A percentile compares a stretch with the other conserved stretches of the same genome.
phyloP scores from a whole-genome alignment of 2,329 filamentous ascomycete species.

The Cercospora zeae-maydis region DNA sequence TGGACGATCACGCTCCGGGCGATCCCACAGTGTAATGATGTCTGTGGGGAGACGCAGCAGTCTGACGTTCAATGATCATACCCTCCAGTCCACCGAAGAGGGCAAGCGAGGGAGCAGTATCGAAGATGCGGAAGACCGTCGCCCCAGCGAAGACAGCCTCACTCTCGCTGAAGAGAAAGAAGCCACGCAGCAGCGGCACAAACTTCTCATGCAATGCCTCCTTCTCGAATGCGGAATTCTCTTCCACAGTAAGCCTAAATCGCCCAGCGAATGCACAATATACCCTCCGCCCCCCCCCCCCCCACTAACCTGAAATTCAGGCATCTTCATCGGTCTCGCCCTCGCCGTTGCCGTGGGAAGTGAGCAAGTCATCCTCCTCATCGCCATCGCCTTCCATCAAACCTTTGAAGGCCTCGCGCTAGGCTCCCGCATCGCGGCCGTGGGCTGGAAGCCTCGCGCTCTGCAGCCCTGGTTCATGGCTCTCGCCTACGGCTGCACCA shows the following conservation, averaged over 20 bases:
- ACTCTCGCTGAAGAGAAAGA: conserved; percentile 30
- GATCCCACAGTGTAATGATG: conserved; percentile 15
- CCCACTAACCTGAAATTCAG: conserved; percentile 32
- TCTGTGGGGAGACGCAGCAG: neutral
- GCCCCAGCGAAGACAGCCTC: conserved; percentile 16
- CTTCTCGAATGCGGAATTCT: conserved; percentile 70
- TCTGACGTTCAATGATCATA: neutral
- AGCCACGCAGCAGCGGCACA: conserved; percentile 44
- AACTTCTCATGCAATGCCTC: conserved; percentile 65
- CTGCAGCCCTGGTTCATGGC: conserved; percentile 69
- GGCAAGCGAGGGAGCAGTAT: neutral
- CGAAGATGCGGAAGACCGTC: conserved; percentile 1
- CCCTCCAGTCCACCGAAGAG: neutral
- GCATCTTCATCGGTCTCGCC: conserved; percentile 68
- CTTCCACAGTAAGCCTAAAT: conserved; percentile 51
- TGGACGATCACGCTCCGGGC: conserved; percentile 19
- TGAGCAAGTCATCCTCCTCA: conserved; percentile 60
- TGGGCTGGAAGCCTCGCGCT: conserved; percentile 47
- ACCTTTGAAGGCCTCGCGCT: conserved; percentile 64
- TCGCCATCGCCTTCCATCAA: conserved; percentile 67
- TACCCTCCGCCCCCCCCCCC: neutral
- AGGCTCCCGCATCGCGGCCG: conserved; percentile 64
- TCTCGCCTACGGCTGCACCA: conserved; percentile 55
- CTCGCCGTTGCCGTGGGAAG: conserved; percentile 61
- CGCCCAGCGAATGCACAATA: neutral